Base-by-base conservation (phyloP, 768 basidiomycete species). In the Calocera viscosa region DNA sequence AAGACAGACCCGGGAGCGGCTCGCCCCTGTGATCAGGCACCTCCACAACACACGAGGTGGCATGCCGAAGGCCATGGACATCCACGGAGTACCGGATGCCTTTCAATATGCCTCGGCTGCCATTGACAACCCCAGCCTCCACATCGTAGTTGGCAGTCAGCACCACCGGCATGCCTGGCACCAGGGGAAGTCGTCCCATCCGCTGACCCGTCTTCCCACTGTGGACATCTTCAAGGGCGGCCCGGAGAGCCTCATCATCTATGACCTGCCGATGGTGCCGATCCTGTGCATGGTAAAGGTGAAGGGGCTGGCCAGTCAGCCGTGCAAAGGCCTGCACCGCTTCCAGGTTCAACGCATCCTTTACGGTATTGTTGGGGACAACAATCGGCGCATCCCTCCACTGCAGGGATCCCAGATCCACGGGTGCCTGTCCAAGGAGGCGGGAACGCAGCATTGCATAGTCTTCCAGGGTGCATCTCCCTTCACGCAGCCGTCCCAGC, bases 401-500 rank as follows among this genome's bases (percentile, higher is more conserved):
- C 10, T 66, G n/a, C 0, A 38, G 28, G 39, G 73, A 40, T 0
- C n/a, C n/a, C 67, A 63, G 68, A 16, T 74, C 22, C 1, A 67
- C 43, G 0, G 33, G 28, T 0, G 64, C n/a, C 2, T 65, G 66
- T 1, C 74, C 69, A 2, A 74, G 67, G 1, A 78, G 66, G 12
- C 72, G 17, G 5, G 72, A 72, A 65, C 81, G 81, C 1, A 82
- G 53, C 0, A 73, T 73, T 66, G 80, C 79, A 72, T 81, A 67
- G 67, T 82, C 80, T 24, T 71, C 75, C 1, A 19, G 3, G 0
- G 77, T 80, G 69, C 80, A 82, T 0, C 75, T 69, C n/a, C 73
- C 74, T 66, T 79, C 80, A 22, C 75, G 60, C 75, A 78, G 76
- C 69, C 80, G 79, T 22, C 0, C 81, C 64, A 0, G 75, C 74